A percentile compares a stretch with the other conserved stretches of the same genome.
These are phyloP conservation scores for Ganoderma sinense DNA, from an alignment of 1,284 basidiomycete genomes.

Conservation along the genomic window DNA sequence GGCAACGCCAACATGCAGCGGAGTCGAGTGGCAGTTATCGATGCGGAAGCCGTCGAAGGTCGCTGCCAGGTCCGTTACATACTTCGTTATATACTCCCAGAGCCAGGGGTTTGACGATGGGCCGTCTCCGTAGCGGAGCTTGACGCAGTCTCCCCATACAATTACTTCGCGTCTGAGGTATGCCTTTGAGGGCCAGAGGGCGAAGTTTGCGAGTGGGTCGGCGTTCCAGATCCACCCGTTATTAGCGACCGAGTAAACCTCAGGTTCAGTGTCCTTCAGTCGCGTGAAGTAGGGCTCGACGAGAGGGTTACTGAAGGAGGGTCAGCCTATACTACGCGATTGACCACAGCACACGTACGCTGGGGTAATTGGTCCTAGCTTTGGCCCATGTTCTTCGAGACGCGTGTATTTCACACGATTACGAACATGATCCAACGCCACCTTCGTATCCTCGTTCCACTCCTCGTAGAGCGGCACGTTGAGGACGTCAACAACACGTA, in stretches of 20 bases:
- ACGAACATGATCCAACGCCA: conserved; percentile 77
- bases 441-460: conserved; percentile 83
- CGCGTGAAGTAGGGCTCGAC: conserved; percentile 93
- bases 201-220: conserved; percentile 95
- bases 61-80: conserved; percentile 81
- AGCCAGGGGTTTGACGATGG: conserved; percentile 92
- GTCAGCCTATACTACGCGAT: conserved; percentile 10
- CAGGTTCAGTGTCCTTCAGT: conserved; percentile 70
- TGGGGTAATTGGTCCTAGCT: conserved; percentile 81
- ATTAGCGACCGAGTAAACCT: conserved; percentile 87
- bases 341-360: conserved; percentile 55
- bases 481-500: conserved; percentile 80
- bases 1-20: conserved; percentile 89
- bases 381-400: conserved; percentile 84
- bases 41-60: conserved; percentile 96
- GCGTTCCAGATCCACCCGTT: conserved; percentile 99
- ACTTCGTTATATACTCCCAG: conserved; percentile 93
- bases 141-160: conserved; percentile 98
- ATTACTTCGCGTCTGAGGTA: conserved; percentile 97
- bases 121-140: conserved; percentile 88
- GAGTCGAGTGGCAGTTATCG: conserved; percentile 99
- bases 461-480: conserved; percentile 90
- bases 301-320: conserved; percentile 69
- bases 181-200: conserved; percentile 93
- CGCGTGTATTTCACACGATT: conserved; percentile 84